These are phyloP conservation scores for Collariella sp. DNA, from an alignment of 495 filamentous ascomycete species.

Conservation along the genomic window DNA sequence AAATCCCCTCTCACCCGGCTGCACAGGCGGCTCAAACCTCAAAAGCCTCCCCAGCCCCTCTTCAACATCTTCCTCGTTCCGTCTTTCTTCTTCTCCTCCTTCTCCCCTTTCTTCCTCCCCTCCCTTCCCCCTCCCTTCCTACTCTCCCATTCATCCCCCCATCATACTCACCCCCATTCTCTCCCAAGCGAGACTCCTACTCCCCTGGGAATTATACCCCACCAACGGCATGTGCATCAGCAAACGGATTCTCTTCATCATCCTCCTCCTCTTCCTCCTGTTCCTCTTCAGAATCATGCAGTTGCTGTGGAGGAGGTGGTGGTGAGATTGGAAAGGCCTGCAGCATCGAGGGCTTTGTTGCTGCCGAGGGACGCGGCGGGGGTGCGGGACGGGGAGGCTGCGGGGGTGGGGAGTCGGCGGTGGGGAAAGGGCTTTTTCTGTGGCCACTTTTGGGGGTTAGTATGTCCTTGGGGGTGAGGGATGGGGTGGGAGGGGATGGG, in stretches of 20 bases:
- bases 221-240: constrained; percentile 58
- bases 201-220: constrained; percentile 1
- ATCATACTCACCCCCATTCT: background rate
- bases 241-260: constrained; percentile 66
- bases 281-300: background rate
- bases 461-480: background rate
- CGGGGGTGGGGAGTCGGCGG: constrained; percentile 25
- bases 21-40: too few relatives aligned
- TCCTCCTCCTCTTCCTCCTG: constrained; percentile 30
- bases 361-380: constrained; percentile 35
- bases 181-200: background rate
- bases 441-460: constrained; percentile 37
- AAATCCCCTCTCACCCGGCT: too few relatives aligned
- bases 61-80: background rate
- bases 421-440: constrained; percentile 43
- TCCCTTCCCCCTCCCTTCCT: background rate
- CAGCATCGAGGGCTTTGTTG: constrained; percentile 29
- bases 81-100: background rate
- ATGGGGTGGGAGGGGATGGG: background rate
- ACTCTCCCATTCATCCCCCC: background rate
- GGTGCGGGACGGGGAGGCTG: constrained; percentile 31
- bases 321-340: constrained; percentile 18
- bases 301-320: background rate
- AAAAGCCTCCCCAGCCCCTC: too few relatives aligned
- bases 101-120: background rate